phyloP scores from a whole-genome alignment of 257 asterid genomes.

The Solanum okadae region DNA sequence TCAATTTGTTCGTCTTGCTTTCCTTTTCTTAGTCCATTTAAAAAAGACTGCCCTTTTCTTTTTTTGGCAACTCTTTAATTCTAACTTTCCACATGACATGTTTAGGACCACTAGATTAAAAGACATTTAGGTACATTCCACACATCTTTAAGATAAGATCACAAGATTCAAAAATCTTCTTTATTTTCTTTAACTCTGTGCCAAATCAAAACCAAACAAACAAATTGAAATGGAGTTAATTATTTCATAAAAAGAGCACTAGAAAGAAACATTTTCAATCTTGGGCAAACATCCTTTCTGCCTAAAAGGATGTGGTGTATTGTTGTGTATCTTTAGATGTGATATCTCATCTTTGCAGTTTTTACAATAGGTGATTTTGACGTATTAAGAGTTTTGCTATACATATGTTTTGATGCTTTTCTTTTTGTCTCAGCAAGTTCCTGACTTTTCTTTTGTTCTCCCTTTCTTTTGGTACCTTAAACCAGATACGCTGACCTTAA shows the following conservation, averaged over 20 bases:
- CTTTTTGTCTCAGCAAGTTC: neutral
- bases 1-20: neutral
- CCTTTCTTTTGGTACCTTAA: neutral
- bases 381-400: neutral
- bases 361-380: neutral
- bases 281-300: neutral
- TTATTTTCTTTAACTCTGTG: neutral
- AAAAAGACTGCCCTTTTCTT: neutral
- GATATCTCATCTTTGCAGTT: neutral
- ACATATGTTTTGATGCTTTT: neutral
- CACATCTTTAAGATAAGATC: neutral
- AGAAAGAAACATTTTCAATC: neutral
- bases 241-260: neutral
- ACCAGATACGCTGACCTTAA: constrained; percentile 93
- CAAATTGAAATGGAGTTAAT: neutral
- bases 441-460: neutral
- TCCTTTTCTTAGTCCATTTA: neutral
- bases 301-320: neutral
- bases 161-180: neutral
- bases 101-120: neutral
- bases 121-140: neutral
- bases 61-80: neutral
- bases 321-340: neutral
- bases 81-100: neutral
- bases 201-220: neutral